Base-by-base conservation (phyloP, 2,329 filamentous ascomycete genomes). In the Xylariaceae sp. region DNA sequence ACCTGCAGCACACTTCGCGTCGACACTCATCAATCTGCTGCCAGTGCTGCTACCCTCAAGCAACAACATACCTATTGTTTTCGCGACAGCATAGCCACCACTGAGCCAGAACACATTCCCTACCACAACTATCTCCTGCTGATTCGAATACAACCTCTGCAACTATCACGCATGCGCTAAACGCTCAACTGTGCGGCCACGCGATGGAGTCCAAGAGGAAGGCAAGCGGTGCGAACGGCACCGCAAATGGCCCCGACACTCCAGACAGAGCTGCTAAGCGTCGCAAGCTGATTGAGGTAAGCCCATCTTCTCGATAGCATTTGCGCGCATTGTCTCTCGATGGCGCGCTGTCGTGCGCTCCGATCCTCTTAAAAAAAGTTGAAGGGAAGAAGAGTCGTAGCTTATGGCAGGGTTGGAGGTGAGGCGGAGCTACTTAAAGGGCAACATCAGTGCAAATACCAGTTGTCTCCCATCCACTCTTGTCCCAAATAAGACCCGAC, bases 171-270 rank as follows among this genome's bases (percentile, higher is more conserved):
- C 39, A 34, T 49, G 36, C 43, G 40, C 45, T 50, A 37, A 32
- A 51, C 47, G 44, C 40, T 38, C 9, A 37, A 43, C 47, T 38
- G 37, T 39, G 26, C 35, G 37, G 38, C 30, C 41, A 48, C 49
- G 62, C 48, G 35, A 79, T 79, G 76, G 76, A 79, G 50, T 68
- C 66, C 59, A 79, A 79, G 64, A 72, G 76, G 51, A 79, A 79
- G 55, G 72, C 73, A 29, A 62, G 61, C 47, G 59, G 62, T 51
- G 57, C 60, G 38, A 72, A 71, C 55, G 68, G 70, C 47, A 60
- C 63, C 43, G 65, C 66, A 42, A 47, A 60, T 38, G 63, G 37
- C 22, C 50, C 64, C 35, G 74, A 78, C 43, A 62, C 63, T 43
- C 70, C 73, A 39, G 74, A 79, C 53, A 73, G 76, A 56, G 69